Conservation (phyloP, 225 moss, liverwort and hornwort genomes). For the Pseudoscleropodium purum region DNA sequence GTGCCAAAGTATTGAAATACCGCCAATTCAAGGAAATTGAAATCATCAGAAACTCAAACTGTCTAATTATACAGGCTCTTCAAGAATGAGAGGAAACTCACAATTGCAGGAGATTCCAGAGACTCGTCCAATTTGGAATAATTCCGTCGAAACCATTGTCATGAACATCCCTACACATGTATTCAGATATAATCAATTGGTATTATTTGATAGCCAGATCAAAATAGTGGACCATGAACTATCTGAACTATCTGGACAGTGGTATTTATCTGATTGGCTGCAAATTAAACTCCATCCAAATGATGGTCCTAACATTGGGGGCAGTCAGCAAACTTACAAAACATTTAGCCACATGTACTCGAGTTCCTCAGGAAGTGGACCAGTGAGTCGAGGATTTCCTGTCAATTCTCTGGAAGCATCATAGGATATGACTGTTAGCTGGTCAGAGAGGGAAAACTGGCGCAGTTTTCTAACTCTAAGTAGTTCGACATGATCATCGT, state of each 20-base stretch:
- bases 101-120: conserved; percentile 1
- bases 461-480: not conserved
- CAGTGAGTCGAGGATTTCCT: too few species aligned
- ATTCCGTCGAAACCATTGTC: too few species aligned
- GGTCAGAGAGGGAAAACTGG: not conserved
- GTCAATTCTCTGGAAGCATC: too few species aligned
- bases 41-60: not conserved
- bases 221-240: too few species aligned
- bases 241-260: too few species aligned
- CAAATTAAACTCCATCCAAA: not conserved
- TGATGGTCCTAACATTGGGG: not conserved
- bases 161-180: too few species aligned
- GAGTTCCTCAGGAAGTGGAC: not conserved
- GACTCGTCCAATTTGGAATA: too few species aligned
- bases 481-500: not conserved
- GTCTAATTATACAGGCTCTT: not conserved
- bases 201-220: too few species aligned
- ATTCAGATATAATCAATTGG: too few species aligned
- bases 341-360: not conserved
- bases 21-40: not conserved
- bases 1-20: not conserved
- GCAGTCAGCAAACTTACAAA: not conserved
- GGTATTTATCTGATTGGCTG: not conserved
- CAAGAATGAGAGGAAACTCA: not conserved
- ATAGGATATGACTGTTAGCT: too few species aligned